Evolutionary conservation across 192 early-diverging fungal genomes (phyloP).

Genomic region (Rhizophagus clarus): DNA sequence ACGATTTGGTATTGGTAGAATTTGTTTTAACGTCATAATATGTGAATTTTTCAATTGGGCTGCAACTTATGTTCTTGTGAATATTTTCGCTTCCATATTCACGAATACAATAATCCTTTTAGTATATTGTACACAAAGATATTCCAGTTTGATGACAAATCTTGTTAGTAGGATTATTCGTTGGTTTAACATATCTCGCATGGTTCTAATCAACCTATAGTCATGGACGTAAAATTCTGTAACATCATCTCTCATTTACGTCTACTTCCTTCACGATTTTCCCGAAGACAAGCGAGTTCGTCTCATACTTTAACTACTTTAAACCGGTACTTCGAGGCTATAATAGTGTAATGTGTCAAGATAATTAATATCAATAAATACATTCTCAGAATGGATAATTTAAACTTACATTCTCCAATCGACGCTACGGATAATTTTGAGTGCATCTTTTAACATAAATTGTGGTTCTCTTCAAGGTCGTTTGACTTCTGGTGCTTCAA

Average conservation of each 20-base stretch:
- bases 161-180: slow-evolving; percentile 4
- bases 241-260: slow-evolving; percentile 20
- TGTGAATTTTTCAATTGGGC: slow-evolving; percentile 7
- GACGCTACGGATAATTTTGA: slow-evolving; percentile 2
- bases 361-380: slow-evolving; percentile 14
- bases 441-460: slow-evolving; percentile 3
- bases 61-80: no score
- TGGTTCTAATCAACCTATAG: slow-evolving; percentile 22
- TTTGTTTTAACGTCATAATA: slow-evolving; percentile 20
- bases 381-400: slow-evolving; percentile 15
- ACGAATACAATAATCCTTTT: slow-evolving; percentile 22
- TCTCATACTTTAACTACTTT: no score
- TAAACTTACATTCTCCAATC: slow-evolving; percentile 31
- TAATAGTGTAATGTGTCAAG: slow-evolving; percentile 20
- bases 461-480: slow-evolving; percentile 28
- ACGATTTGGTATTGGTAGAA: slow-evolving; percentile 21
- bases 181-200: slow-evolving; percentile 27
- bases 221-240: slow-evolving; percentile 24
- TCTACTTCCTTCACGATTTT: no score
- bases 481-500: slow-evolving; percentile 25
- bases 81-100: slow-evolving; percentile 18
- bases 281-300: no score
- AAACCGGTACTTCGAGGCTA: slow-evolving; percentile 19
- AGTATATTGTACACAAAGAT: slow-evolving; percentile 27
- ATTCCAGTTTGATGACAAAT: slow-evolving; percentile 9